Evolutionary conservation across 768 basidiomycete species (phyloP).

Genomic region (Suillus brevipes): DNA sequence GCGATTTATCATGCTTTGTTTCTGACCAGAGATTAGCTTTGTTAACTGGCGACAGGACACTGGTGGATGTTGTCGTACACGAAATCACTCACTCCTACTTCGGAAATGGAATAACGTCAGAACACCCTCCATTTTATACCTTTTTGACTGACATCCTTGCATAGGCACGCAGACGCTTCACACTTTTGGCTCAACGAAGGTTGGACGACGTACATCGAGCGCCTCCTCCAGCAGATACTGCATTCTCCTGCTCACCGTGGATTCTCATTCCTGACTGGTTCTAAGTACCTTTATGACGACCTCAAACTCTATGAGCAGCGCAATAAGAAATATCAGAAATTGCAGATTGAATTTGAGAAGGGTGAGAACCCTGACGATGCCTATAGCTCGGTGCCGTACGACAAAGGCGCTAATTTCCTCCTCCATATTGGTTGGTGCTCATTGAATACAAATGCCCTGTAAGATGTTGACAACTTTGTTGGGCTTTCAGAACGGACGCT

Average conservation of each 20-base stretch:
- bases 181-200: constrained; percentile 93
- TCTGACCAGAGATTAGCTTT: constrained; percentile 48
- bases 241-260: constrained; percentile 77
- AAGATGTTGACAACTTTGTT: neutral
- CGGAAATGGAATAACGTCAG: constrained; percentile 84
- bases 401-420: constrained; percentile 88
- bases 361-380: constrained; percentile 82
- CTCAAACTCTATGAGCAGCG: constrained; percentile 57
- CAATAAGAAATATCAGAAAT: constrained; percentile 70
- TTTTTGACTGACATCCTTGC: constrained; percentile 1
- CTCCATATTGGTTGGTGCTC: constrained; percentile 67
- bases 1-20: neutral
- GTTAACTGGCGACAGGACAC: constrained; percentile 80
- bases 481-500: constrained; percentile 58
- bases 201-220: constrained; percentile 93
- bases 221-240: constrained; percentile 67
- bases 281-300: constrained; percentile 69
- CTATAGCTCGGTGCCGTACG: constrained; percentile 76
- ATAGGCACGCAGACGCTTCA: constrained; percentile 65
- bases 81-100: constrained; percentile 89
- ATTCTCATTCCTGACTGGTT: constrained; percentile 78
- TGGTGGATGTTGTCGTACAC: constrained; percentile 89
- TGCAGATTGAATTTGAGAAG: constrained; percentile 71
- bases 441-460: neutral
- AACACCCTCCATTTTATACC: constrained; percentile 19